Percentiles rank a stretch among this genome's conserved stretches.
phyloP scores from a whole-genome alignment of 805 yeast species.

The Kurtzmaniella cleridarum region DNA sequence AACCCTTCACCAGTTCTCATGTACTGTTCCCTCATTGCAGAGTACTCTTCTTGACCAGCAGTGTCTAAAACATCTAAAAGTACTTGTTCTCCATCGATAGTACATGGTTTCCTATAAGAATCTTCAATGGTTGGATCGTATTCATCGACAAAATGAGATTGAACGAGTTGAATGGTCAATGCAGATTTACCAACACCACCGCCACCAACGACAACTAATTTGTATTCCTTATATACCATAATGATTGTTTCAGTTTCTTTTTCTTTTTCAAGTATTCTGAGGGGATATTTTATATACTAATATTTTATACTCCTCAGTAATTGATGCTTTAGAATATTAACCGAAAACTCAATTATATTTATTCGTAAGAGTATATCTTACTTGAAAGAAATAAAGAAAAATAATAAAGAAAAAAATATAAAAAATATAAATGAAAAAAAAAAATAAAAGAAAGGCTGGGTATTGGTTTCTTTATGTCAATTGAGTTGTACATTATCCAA shows the following conservation, averaged over 20 bases:
- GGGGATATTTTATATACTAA: too few relatives aligned
- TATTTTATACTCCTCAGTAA: too few relatives aligned
- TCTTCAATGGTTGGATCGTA: conserved; percentile 98
- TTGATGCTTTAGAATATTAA: too few relatives aligned
- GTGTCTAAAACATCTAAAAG: conserved; percentile 87
- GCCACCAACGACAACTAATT: conserved; percentile 95
- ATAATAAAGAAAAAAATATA: too few relatives aligned
- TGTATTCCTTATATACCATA: conserved; percentile 60
- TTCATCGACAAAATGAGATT: conserved; percentile 92
- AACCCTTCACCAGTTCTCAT: conserved; percentile 97
- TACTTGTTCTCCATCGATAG: conserved; percentile 72
- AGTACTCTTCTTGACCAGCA: conserved; percentile 97
- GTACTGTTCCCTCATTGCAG: conserved; percentile 81
- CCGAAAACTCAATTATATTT: too few relatives aligned
- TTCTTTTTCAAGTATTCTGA: neutral
- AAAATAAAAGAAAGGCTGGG: too few relatives aligned
- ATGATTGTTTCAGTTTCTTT: conserved; percentile 9
- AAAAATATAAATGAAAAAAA: too few relatives aligned
- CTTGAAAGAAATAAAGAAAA: too few relatives aligned
- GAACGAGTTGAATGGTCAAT: conserved; percentile 89
- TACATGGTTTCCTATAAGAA: conserved; percentile 82
- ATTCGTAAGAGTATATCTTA: too few relatives aligned
- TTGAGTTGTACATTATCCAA: too few relatives aligned
- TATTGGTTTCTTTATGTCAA: too few relatives aligned
- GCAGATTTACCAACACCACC: conserved; percentile 99